phyloP scores from a whole-genome alignment of 192 early-diverging fungal species.

The Cladochytrium replicatum region DNA sequence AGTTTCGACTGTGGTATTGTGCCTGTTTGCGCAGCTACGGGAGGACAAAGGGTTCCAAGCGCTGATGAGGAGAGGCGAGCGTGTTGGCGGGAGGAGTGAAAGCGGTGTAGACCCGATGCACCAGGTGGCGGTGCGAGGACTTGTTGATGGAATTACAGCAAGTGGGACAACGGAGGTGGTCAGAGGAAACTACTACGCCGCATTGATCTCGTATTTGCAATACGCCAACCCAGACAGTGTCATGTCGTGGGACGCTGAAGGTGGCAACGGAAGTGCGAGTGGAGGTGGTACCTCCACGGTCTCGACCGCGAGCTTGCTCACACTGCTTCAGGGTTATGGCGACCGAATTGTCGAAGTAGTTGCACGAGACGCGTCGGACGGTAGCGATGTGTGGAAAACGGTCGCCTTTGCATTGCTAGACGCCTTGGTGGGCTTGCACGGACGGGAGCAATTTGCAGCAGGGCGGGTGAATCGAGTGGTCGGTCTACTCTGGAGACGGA shows the following conservation, averaged over 20 bases:
- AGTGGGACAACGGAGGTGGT: constrained; percentile 44
- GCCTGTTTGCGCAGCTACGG: constrained; percentile 44
- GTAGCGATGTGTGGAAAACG: constrained; percentile 70
- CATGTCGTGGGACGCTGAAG: too few species aligned
- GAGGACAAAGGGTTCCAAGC: constrained; percentile 43
- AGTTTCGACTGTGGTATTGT: constrained; percentile 46
- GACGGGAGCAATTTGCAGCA: neutral
- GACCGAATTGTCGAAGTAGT: constrained; percentile 65
- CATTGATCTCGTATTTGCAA: constrained; percentile 61
- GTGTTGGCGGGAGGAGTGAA: neutral
- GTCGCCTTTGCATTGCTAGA: constrained; percentile 73
- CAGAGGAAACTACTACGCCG: constrained; percentile 73
- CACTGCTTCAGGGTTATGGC: constrained; percentile 29
- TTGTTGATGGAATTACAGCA: constrained; percentile 52
- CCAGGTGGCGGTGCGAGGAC: constrained; percentile 26
- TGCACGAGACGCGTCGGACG: constrained; percentile 75
- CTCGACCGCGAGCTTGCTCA: constrained; percentile 2
- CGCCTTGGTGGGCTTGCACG: constrained; percentile 41
- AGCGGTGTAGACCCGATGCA: constrained; percentile 18
- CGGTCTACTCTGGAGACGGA: constrained; percentile 27
- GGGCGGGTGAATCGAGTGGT: constrained; percentile 17
- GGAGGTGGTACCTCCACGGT: constrained; percentile 1
- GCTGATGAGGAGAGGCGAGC: constrained; percentile 28
- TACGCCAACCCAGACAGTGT: constrained; percentile 43
- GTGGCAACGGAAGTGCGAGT: neutral